Conservation (phyloP, 441 rosid genomes). For the Erodium texanum region DNA sequence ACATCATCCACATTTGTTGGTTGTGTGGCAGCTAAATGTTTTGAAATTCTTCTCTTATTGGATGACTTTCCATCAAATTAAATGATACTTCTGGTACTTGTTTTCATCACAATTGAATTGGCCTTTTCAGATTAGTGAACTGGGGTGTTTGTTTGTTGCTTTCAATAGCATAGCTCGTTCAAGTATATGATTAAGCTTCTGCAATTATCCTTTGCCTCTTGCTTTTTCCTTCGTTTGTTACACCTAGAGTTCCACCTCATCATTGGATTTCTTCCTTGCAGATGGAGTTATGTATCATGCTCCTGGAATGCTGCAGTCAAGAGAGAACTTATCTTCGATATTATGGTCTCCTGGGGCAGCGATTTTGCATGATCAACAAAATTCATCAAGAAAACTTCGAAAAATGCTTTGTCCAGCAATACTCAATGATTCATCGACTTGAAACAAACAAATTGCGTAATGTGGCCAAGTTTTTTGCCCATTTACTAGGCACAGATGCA, state of each 20-base stretch:
- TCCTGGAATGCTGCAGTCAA: conserved; percentile 88
- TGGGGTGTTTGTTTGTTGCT: neutral
- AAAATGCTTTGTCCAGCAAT: conserved; percentile 77
- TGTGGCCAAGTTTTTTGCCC: conserved; percentile 87
- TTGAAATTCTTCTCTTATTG: neutral
- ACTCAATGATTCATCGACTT: conserved; percentile 82
- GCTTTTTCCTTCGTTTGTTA: neutral
- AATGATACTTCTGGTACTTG: neutral
- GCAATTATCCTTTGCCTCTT: neutral
- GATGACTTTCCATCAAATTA: neutral
- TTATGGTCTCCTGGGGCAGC: conserved; percentile 82
- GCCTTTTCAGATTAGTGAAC: neutral
- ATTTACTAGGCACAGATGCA: conserved; percentile 79
- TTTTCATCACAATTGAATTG: neutral
- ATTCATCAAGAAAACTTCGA: conserved; percentile 79
- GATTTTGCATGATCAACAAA: conserved; percentile 88
- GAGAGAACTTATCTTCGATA: conserved; percentile 86
- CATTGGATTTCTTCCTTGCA: conserved; percentile 23
- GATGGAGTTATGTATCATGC: conserved; percentile 91
- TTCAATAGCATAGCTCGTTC: neutral
- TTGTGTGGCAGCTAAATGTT: neutral
- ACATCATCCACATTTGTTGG: neutral
- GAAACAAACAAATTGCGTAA: conserved; percentile 80
- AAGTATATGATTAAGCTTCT: neutral
- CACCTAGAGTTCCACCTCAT: neutral